Evolutionary conservation across 257 asterid genomes (phyloP).

Genomic region (Cruciata laevipes): DNA sequence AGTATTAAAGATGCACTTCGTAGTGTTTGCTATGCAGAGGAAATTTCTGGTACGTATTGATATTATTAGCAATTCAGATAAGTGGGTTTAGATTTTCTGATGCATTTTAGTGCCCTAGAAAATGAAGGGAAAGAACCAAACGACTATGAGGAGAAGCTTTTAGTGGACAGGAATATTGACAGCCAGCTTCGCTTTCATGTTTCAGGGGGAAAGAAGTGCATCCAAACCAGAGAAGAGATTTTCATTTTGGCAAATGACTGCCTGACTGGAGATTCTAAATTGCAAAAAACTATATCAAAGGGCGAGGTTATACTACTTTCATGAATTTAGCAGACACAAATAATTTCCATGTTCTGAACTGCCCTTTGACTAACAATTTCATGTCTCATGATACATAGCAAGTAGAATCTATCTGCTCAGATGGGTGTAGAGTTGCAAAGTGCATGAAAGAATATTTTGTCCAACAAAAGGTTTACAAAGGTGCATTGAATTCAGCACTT

Average conservation of each 20-base stretch:
- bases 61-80: slow-evolving; percentile 13
- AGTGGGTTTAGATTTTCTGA: slow-evolving; percentile 16
- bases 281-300: slow-evolving; percentile 80
- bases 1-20: slow-evolving; percentile 70
- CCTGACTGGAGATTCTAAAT: slow-evolving; percentile 86
- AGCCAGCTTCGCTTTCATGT: slow-evolving; percentile 87
- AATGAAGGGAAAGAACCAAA: slow-evolving; percentile 94
- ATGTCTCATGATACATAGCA: slow-evolving; percentile 43
- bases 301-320: slow-evolving; percentile 58
- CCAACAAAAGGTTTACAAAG: slow-evolving; percentile 69
- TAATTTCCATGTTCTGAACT: slow-evolving; percentile 7
- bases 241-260: slow-evolving; percentile 90
- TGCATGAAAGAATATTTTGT: slow-evolving; percentile 92
- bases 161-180: slow-evolving; percentile 77
- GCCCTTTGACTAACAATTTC: slow-evolving; percentile 5
- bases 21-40: slow-evolving; percentile 78
- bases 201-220: slow-evolving; percentile 70
- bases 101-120: slow-evolving; percentile 23
- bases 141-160: slow-evolving; percentile 80
- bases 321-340: slow-evolving; percentile 15
- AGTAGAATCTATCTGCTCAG: slow-evolving; percentile 68
- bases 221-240: slow-evolving; percentile 90
- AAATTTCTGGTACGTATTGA: slow-evolving; percentile 56
- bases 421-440: slow-evolving; percentile 87
- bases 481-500: slow-evolving; percentile 62